Evolutionary conservation across 345 rosid genomes (phyloP), one percentile per base, ranked within the genome.

Genomic region (Eutrema heterophyllum): DNA sequence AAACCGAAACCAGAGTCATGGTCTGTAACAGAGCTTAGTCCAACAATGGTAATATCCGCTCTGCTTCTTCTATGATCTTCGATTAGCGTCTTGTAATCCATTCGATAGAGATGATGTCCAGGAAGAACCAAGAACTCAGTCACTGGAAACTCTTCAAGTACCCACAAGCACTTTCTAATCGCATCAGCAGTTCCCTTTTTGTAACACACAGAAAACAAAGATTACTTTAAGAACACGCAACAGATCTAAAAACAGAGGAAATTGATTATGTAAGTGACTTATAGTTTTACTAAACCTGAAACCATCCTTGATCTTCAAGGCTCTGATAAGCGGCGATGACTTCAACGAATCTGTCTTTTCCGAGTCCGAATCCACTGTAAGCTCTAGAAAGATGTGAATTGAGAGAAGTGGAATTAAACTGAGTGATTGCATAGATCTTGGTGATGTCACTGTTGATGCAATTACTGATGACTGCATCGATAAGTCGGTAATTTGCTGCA

Each of bases 151-250:
- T 93, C 97, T 68, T 89, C 96, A 68, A 93, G 74, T 35, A 89
- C 78, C 97, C 97, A 87, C 77, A 87, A 70, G 67, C 97, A 90
- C 72, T 90, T 86, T 80, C 98, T 87, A 35, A 93, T 85, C 1
- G 96, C 96, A 82, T 93, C 98, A 53, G 96, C 98, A 82, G 81
- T 81, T 55, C 98, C 98, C 98, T 88, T 26, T 56, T 40, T 52
- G 33, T 38, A 66, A 38, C 63, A 40, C 12, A 39, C 4, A 73
- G 16, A n/a, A 33, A 26, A 41, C 32, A 35, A 16, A 74, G 56
- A 16, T 39, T 70, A 27, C 67, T 57, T 71, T 5, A 49, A 27
- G 6, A 40, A 40, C 56, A 77, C 48, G 55, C 8, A 46, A 56
- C n/a, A 61, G 7, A 70, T n/a, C 2, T 12, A 35, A 46, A 54